These are phyloP conservation scores for Cladosporium halotolerans DNA, from an alignment of 2,329 filamentous ascomycete genomes.

Conservation along the genomic window DNA sequence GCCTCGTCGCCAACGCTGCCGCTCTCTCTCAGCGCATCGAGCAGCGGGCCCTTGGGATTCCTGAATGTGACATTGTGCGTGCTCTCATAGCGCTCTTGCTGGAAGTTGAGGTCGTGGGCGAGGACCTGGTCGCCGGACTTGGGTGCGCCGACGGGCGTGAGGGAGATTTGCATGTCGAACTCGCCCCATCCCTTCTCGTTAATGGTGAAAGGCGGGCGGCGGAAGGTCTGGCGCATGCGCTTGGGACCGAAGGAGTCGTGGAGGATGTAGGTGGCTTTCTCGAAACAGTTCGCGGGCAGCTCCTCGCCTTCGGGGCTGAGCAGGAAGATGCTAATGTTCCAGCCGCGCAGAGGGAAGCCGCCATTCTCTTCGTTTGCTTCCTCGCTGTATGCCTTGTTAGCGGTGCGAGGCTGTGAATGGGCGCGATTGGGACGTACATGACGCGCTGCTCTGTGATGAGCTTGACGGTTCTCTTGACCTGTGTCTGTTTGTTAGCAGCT, in stretches of 20 bases:
- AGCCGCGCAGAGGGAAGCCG: slow-evolving; percentile 86
- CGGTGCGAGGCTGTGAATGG: slow-evolving; percentile 3
- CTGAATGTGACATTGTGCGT: slow-evolving; percentile 79
- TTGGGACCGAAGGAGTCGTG: slow-evolving; percentile 84
- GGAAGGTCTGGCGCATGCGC: slow-evolving; percentile 71
- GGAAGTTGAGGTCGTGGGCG: slow-evolving; percentile 88
- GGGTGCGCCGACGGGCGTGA: slow-evolving; percentile 63
- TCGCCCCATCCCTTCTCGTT: slow-evolving; percentile 96
- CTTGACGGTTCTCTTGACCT: slow-evolving; percentile 82
- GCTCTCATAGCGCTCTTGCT: slow-evolving; percentile 71
- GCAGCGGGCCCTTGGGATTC: slow-evolving; percentile 82
- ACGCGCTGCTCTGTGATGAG: slow-evolving; percentile 86
- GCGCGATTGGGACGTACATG: slow-evolving; percentile 51
- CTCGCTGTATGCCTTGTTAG: slow-evolving; percentile 46
- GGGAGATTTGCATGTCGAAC: slow-evolving; percentile 87
- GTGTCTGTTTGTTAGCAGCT: slow-evolving; percentile 13
- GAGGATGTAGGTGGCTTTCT: slow-evolving; percentile 85
- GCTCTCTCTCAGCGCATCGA: slow-evolving; percentile 72
- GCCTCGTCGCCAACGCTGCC: slow-evolving; percentile 58
- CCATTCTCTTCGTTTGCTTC: slow-evolving; percentile 71
- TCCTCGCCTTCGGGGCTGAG: slow-evolving; percentile 82
- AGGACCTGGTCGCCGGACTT: slow-evolving; percentile 78
- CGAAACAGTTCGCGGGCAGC: slow-evolving; percentile 75
- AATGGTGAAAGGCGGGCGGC: slow-evolving; percentile 80
- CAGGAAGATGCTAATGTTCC: slow-evolving; percentile 81